Conservation (phyloP, 768 basidiomycete species). For the Mycena indigotica region DNA sequence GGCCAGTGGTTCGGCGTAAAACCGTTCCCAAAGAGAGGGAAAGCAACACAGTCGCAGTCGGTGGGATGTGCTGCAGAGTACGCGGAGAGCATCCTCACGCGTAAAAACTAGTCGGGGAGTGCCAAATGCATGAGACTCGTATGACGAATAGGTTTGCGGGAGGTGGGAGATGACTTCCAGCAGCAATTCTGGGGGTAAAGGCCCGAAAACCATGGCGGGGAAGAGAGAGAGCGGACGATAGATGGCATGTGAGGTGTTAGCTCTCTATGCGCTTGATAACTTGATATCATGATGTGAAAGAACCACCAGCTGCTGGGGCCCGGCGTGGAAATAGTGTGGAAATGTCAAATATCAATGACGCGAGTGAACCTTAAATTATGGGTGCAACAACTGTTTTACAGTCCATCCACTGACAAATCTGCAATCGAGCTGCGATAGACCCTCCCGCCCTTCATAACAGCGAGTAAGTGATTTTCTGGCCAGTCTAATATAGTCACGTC, state of each 20-base stretch:
- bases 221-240: not conserved
- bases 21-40: not conserved
- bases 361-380: too few species aligned
- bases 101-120: not conserved
- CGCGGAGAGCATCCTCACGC: not conserved
- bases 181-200: not conserved
- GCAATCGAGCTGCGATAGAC: constrained; percentile 29
- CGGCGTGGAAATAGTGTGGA: not conserved
- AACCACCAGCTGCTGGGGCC: too few species aligned
- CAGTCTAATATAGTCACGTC: constrained; percentile 45
- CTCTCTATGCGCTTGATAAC: not conserved
- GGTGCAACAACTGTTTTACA: too few species aligned
- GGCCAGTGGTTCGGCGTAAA: not conserved
- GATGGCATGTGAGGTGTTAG: not conserved
- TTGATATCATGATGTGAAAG: not conserved
- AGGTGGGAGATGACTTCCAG: not conserved
- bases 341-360: too few species aligned
- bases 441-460: constrained; percentile 39
- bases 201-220: not conserved
- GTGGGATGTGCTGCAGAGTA: not conserved
- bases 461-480: constrained; percentile 40
- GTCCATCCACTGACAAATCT: constrained; percentile 20
- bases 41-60: not conserved
- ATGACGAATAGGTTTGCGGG: not conserved
- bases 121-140: not conserved